These are phyloP conservation scores for Phylloporus sp. DNA, from an alignment of 768 basidiomycete genomes.

Conservation along the genomic window DNA sequence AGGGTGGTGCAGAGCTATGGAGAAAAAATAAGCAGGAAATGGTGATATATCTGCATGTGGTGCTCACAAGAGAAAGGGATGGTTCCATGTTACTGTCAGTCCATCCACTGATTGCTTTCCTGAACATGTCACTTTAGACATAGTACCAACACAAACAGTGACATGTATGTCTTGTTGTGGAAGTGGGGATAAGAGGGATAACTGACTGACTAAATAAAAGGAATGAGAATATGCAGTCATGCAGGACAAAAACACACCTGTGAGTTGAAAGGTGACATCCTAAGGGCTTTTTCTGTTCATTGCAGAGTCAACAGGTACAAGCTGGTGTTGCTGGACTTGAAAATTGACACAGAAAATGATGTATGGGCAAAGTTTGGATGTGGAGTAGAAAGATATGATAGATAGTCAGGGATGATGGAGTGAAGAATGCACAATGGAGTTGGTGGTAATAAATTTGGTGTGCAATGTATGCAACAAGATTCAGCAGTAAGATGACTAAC, in stretches of 20 bases:
- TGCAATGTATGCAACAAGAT: no score
- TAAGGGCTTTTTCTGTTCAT: not conserved
- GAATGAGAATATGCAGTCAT: not conserved
- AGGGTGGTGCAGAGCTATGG: not conserved
- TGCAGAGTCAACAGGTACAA: no score
- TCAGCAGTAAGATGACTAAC: no score
- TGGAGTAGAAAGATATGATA: no score
- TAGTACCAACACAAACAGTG: not conserved
- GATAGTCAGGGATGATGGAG: no score
- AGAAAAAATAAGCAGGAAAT: not conserved
- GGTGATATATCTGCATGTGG: not conserved
- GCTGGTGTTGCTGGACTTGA: no score
- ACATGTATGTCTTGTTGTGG: no score
- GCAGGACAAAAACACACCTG: no score
- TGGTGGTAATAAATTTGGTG: no score
- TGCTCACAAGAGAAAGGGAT: not conserved
- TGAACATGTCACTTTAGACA: slow-evolving; percentile 1
- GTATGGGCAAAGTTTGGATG: no score
- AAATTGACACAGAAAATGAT: no score
- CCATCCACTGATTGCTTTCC: not conserved
- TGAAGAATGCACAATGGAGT: no score
- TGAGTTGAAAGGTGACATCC: not conserved
- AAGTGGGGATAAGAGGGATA: not conserved
- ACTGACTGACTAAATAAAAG: not conserved
- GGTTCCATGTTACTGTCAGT: not conserved